These are phyloP conservation scores for Claviceps maximensis DNA, from an alignment of 2,329 filamentous ascomycete genomes.

Conservation along the genomic window DNA sequence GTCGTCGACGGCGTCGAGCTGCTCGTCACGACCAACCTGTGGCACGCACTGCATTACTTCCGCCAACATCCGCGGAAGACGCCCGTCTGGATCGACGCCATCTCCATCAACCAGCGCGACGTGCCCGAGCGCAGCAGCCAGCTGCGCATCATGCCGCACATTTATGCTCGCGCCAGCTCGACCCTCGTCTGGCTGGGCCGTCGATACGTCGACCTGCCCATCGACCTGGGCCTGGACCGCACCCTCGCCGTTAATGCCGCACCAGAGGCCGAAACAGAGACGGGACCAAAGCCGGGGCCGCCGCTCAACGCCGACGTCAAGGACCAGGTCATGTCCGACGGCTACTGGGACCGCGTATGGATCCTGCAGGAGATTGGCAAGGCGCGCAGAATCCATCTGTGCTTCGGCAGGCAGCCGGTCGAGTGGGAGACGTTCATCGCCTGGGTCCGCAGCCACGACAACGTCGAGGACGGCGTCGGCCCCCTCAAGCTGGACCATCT, in stretches of 20 bases:
- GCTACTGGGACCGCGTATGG: constrained; percentile 9
- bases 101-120: constrained; percentile 10
- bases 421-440: constrained; percentile 6
- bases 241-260: not conserved
- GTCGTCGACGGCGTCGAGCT: constrained; percentile 5
- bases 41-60: constrained; percentile 7
- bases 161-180: constrained; percentile 8
- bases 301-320: not conserved
- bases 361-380: constrained; percentile 10
- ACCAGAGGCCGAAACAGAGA: not conserved
- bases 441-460: constrained; percentile 5
- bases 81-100: constrained; percentile 11
- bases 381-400: constrained; percentile 6
- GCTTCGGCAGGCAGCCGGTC: constrained; percentile 3
- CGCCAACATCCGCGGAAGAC: not conserved
- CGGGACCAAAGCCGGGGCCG: not conserved
- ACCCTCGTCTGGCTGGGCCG: constrained; percentile 11
- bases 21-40: constrained; percentile 9
- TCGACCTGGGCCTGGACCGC: not conserved
- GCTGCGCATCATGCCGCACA: constrained; percentile 11
- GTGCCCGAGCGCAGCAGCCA: constrained; percentile 8
- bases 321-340: constrained; percentile 3
- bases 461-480: not conserved
- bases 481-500: constrained; percentile 6
- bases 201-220: constrained; percentile 1